Base-by-base conservation (phyloP, 371 early-diverging fungal species). In the Blakeslea trispora region DNA sequence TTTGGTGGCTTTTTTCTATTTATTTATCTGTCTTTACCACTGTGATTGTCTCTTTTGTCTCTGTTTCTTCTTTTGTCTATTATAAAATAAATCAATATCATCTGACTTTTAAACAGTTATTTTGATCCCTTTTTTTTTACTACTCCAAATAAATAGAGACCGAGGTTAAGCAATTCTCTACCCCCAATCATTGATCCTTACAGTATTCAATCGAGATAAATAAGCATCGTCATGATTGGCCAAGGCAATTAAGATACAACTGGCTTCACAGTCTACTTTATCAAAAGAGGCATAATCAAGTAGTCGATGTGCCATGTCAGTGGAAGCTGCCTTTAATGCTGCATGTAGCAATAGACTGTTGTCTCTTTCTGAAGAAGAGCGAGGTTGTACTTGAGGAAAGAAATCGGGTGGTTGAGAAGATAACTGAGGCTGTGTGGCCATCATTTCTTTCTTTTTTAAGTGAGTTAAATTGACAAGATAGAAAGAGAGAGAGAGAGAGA, bases 221-320 rank as follows among this genome's bases (percentile, higher is more conserved):
- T 5, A 11, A 39, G 37, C 17, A 41, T 55, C 53, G 39, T 69
- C 62, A 55, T 72, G 74, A 50, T 74, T 77, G 10, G 77, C 63
- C 31, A 77, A 50, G 18, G 72, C 70, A 54, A 77, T 72, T 34
- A 77, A 50, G 45, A 77, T 77, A 48, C 66, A 74, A 40, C 77
- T 66, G 1, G 77, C 77, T 58, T 77, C 77, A 45, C 62, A 65
- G 46, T 77, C 77, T 15, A 66, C 61, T 34, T 66, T 70, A 46
- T 77, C 74, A 32, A 74, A 57, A 37, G 61, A 58, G 43, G 64
- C 55, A 57, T 64, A 71, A 42, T 68, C 63, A 10, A 63, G 28
- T 34, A 60, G 34, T 41, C 47, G 47, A 50, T 62, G 60, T 14
- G 59, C 57, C 53, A 57, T 60, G 44, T 61, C 64, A 13, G 41